Evolutionary conservation across 495 filamentous ascomycete species (phyloP).

Genomic region (Margaritispora aquatica): DNA sequence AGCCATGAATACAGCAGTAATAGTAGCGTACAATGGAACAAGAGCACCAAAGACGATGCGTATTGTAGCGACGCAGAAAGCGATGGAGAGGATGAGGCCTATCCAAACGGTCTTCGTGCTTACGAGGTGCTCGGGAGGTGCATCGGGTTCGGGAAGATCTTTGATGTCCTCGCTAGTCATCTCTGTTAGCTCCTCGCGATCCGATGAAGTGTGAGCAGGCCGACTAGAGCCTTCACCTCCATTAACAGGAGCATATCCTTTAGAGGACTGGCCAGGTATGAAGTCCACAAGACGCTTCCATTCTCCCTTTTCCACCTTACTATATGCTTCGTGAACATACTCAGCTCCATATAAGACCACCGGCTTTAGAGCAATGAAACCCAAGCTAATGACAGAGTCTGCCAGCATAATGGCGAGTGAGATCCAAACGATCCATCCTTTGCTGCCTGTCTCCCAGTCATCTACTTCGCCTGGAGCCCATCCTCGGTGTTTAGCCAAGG

Average conservation of each 20-base stretch:
- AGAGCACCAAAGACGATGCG: conserved; percentile 69
- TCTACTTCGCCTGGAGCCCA: conserved; percentile 86
- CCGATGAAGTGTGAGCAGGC: neutral
- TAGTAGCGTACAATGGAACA: conserved; percentile 63
- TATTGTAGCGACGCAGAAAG: conserved; percentile 74
- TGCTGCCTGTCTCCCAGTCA: conserved; percentile 86
- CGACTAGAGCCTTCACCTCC: conserved; percentile 9
- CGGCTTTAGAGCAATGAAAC: conserved; percentile 67
- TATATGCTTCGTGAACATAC: conserved; percentile 1
- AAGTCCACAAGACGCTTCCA: conserved; percentile 20
- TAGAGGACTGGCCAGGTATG: neutral
- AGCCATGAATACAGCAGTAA: conserved; percentile 78
- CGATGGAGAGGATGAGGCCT: conserved; percentile 67
- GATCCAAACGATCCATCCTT: conserved; percentile 98
- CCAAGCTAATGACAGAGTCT: conserved; percentile 82
- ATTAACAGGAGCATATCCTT: conserved; percentile 19
- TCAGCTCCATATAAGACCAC: conserved; percentile 35
- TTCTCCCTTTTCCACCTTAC: conserved; percentile 15
- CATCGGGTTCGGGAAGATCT: conserved; percentile 53
- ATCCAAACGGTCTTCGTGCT: conserved; percentile 63
- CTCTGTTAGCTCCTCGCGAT: neutral
- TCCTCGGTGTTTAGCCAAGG: conserved; percentile 72
- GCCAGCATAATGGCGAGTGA: conserved; percentile 95
- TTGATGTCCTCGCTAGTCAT: conserved; percentile 10
- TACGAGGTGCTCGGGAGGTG: conserved; percentile 76